Percentiles rank a stretch among this genome's conserved stretches.
These are phyloP conservation scores for Craterostigma plantagineum DNA, from an alignment of 257 asterid genomes.

Conservation along the genomic window DNA sequence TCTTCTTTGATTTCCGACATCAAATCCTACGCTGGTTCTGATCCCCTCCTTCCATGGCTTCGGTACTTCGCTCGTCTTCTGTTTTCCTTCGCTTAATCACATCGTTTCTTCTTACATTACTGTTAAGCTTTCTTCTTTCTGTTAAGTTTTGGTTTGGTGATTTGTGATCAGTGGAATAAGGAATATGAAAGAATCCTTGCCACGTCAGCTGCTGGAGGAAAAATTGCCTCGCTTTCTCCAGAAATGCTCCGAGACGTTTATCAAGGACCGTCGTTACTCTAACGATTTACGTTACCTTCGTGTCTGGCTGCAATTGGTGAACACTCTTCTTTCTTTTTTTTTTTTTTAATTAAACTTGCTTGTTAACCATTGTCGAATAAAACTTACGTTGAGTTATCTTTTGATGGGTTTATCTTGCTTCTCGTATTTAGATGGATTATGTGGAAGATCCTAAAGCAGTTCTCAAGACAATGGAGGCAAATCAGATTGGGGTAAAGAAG, in stretches of 20 bases:
- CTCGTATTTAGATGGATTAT: slow-evolving; percentile 56
- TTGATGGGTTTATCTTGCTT: background rate
- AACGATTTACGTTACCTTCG: slow-evolving; percentile 89
- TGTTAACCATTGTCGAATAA: background rate
- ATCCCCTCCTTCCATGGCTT: slow-evolving; percentile 92
- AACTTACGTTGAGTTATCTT: too few species aligned
- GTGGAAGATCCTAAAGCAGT: slow-evolving; percentile 67
- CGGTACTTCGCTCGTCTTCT: slow-evolving; percentile 24
- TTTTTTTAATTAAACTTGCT: background rate
- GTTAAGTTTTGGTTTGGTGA: too few species aligned
- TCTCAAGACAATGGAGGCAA: slow-evolving; percentile 55
- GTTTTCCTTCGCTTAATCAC: slow-evolving; percentile 1
- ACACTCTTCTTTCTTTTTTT: background rate
- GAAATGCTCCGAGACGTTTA: slow-evolving; percentile 72
- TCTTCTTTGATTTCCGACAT: slow-evolving; percentile 60
- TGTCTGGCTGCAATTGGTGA: slow-evolving; percentile 92
- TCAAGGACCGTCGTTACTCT: slow-evolving; percentile 48
- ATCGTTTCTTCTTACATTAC: background rate
- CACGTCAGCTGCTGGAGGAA: slow-evolving; percentile 53
- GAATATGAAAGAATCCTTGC: slow-evolving; percentile 56
- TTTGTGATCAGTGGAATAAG: slow-evolving; percentile 55
- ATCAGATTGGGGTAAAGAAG: slow-evolving; percentile 51
- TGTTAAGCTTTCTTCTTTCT: background rate
- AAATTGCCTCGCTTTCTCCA: slow-evolving; percentile 94
- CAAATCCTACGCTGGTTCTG: slow-evolving; percentile 52